Conservation (phyloP, 2,329 filamentous ascomycete genomes). For the Dothistroma septosporum region DNA sequence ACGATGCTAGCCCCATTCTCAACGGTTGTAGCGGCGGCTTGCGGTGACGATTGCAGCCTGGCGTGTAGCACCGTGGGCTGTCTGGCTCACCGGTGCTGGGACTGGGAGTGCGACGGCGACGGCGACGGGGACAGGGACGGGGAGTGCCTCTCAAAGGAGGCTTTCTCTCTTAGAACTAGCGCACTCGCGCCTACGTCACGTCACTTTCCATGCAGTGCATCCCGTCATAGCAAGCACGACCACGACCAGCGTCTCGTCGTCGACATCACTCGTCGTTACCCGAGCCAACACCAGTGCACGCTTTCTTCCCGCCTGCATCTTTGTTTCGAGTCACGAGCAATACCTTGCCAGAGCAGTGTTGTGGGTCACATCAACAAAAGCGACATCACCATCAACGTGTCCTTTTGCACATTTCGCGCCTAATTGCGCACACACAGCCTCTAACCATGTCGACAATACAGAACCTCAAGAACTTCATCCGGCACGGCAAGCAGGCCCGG, state of each 20-base stretch:
- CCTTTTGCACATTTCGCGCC: neutral
- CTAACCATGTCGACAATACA: constrained; percentile 70
- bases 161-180: neutral
- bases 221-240: neutral
- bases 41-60: neutral
- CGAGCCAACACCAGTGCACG: neutral
- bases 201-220: neutral
- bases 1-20: neutral
- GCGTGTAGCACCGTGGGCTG: neutral
- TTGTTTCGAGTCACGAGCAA: neutral
- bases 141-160: too few species aligned
- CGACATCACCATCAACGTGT: neutral
- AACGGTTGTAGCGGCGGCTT: neutral
- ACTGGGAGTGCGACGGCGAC: neutral
- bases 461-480: constrained; percentile 96
- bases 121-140: too few species aligned
- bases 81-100: neutral
- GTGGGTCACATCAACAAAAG: neutral
- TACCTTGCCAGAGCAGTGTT: neutral
- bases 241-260: too few species aligned
- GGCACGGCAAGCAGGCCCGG: constrained; percentile 93
- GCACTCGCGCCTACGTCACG: neutral
- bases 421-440: neutral
- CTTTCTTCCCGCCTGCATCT: neutral
- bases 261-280: neutral